Evolutionary conservation across 75 land plant species (phyloP).

Genomic region (Pinus tabuliformis): DNA sequence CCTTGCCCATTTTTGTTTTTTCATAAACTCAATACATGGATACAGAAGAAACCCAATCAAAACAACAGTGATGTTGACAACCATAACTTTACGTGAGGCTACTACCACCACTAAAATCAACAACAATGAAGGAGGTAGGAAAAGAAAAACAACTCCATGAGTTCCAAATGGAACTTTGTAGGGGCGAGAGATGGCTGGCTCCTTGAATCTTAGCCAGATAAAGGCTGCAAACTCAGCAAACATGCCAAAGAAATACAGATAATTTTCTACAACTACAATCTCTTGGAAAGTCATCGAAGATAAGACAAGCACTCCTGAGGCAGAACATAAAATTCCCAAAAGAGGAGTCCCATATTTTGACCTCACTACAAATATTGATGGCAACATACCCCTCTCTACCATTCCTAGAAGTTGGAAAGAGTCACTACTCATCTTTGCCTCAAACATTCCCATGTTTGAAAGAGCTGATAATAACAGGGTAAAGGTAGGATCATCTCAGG

Average conservation of each 20-base stretch:
- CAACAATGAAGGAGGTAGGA: slow-evolving; percentile 57
- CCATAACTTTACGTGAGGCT: slow-evolving; percentile 49
- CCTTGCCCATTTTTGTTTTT: slow-evolving; percentile 56
- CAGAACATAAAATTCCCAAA: slow-evolving; percentile 60
- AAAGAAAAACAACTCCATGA: slow-evolving; percentile 51
- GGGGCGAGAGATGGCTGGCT: slow-evolving; percentile 47
- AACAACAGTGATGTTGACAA: slow-evolving; percentile 42
- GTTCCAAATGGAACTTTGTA: slow-evolving; percentile 67
- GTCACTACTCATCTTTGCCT: slow-evolving; percentile 83
- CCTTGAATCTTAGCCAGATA: slow-evolving; percentile 41
- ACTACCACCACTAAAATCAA: slow-evolving; percentile 53
- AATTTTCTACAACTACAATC: slow-evolving; percentile 69
- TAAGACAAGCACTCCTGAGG: slow-evolving; percentile 65
- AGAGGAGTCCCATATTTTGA: slow-evolving; percentile 71
- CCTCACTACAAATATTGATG: slow-evolving; percentile 37
- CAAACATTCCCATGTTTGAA: slow-evolving; percentile 82
- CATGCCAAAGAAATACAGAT: slow-evolving; percentile 77
- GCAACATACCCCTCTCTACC: slow-evolving; percentile 69
- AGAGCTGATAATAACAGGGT: too few species aligned
- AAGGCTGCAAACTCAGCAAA: slow-evolving; percentile 76
- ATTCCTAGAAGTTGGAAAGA: slow-evolving; percentile 81
- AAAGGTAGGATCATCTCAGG: too few species aligned
- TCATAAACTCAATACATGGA: slow-evolving; percentile 42
- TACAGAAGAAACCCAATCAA: slow-evolving; percentile 51
- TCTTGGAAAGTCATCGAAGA: slow-evolving; percentile 82